These are phyloP conservation scores for Brassica cretica DNA, from an alignment of 345 rosid genomes.

Conservation along the genomic window DNA sequence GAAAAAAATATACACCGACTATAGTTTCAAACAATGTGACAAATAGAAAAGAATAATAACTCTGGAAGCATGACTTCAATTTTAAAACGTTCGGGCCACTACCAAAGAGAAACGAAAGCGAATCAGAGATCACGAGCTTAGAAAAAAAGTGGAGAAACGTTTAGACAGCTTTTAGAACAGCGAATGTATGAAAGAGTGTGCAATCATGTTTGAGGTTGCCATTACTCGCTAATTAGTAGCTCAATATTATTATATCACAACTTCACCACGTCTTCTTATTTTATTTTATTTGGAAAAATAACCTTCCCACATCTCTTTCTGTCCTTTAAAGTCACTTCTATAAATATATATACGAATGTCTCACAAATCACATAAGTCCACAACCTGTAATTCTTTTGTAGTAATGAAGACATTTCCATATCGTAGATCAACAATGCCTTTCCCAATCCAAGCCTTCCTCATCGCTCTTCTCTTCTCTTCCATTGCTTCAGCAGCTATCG, in stretches of 20 bases:
- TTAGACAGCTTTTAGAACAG: background rate
- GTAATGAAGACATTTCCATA: background rate
- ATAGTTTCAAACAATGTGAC: too few species aligned
- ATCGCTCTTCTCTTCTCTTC: constrained; percentile 36
- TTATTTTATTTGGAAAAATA: background rate
- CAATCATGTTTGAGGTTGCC: background rate
- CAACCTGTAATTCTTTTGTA: background rate
- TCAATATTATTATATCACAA: background rate
- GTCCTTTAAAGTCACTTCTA: background rate
- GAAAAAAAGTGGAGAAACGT: too few species aligned
- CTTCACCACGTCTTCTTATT: background rate
- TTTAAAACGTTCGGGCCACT: too few species aligned
- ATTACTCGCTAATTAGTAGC: background rate
- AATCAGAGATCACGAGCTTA: too few species aligned
- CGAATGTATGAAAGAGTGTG: background rate
- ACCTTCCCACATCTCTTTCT: background rate
- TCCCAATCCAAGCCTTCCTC: constrained; percentile 8
- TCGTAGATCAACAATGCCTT: constrained; percentile 8
- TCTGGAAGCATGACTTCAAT: too few species aligned
- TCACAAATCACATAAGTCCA: background rate
- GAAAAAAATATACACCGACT: too few species aligned
- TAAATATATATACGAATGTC: background rate
- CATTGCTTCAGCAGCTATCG: constrained; percentile 59
- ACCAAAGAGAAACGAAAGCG: too few species aligned
- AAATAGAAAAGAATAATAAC: too few species aligned